Conservation (phyloP, 2,329 filamentous ascomycete genomes). For the Colletotrichum endophyticum region DNA sequence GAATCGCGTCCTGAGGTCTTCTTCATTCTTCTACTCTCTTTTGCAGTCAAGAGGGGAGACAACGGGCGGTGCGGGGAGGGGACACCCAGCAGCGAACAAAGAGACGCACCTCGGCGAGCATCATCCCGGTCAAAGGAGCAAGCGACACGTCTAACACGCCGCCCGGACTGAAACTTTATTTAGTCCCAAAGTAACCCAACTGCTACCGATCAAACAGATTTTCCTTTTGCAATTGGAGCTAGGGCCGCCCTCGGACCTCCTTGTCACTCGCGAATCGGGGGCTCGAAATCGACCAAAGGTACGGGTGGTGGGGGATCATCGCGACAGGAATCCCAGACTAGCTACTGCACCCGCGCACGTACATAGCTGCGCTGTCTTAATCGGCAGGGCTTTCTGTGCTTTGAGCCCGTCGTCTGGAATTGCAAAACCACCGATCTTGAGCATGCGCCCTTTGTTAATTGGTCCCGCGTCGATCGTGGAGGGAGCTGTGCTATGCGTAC, state of each 20-base stretch:
- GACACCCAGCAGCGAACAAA: background rate
- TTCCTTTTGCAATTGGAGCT: background rate
- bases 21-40: rapidly evolving
- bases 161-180: background rate
- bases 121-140: background rate
- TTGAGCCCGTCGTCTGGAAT: background rate
- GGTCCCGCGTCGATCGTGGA: background rate
- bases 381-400: background rate
- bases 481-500: background rate
- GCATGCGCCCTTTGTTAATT: background rate
- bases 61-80: background rate
- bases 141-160: background rate
- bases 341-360: background rate
- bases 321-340: background rate
- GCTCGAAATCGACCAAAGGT: background rate
- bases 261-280: background rate
- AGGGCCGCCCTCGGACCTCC: background rate
- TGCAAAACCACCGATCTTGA: background rate
- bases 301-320: background rate
- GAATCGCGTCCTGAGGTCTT: background rate
- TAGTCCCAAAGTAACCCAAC: background rate
- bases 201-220: background rate
- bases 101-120: background rate
- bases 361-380: background rate
- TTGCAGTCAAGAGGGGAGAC: background rate